Percentiles rank a stretch among this genome's conserved stretches.
Evolutionary conservation across 2,329 filamentous ascomycete genomes (phyloP).

Genomic region (Penicillium sp.): DNA sequence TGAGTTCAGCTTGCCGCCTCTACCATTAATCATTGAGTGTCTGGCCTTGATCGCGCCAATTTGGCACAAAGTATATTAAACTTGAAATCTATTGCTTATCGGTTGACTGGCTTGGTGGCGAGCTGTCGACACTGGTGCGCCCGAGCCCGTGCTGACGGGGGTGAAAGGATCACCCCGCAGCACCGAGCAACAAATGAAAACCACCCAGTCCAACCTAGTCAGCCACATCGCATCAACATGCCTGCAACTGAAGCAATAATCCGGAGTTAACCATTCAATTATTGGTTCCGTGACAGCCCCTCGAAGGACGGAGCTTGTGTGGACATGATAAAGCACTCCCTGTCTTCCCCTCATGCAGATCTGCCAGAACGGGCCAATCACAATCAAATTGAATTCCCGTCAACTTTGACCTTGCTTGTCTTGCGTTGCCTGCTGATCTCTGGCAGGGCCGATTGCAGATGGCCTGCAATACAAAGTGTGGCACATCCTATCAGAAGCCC

Average conservation of each 20-base stretch:
- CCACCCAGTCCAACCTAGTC: not conserved
- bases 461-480: not conserved
- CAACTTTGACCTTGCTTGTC: not conserved
- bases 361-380: constrained; percentile 14
- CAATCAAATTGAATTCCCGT: not conserved
- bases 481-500: constrained; percentile 16
- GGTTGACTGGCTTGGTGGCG: not conserved
- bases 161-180: constrained; percentile 14
- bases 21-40: not conserved
- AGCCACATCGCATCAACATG: constrained; percentile 4
- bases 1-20: constrained; percentile 13
- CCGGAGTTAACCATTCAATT: not conserved
- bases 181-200: constrained; percentile 12
- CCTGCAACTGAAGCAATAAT: not conserved
- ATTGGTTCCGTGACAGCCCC: not conserved
- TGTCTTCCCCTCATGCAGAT: constrained; percentile 7
- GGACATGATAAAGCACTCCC: not conserved
- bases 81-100: constrained; percentile 14
- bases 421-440: constrained; percentile 7
- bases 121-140: constrained; percentile 11
- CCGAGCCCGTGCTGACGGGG: constrained; percentile 20
- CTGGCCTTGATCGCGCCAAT: not conserved
- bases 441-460: constrained; percentile 7
- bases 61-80: not conserved
- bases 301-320: not conserved